Evolutionary conservation across 75 land plant species (phyloP), one percentile per base, ranked within the genome.

Genomic region (Isoetes taiwanensis): DNA sequence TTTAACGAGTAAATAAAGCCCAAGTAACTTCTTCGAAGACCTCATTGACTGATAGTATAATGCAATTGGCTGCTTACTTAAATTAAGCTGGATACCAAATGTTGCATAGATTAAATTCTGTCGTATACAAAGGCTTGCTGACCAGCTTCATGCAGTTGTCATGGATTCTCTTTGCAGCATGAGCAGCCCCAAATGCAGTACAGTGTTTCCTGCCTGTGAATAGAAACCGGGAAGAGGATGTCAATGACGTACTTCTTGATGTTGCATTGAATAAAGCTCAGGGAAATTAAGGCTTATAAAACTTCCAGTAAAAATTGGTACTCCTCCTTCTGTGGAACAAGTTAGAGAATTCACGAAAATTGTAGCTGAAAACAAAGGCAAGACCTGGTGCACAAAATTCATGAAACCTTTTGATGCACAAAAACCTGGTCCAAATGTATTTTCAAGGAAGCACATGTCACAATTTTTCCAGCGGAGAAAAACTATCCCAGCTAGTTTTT

Each of bases 71-170:
- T n/a, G n/a, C n/a, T n/a, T n/a, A n/a, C n/a, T n/a, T n/a, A n/a
- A n/a, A n/a, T n/a, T n/a, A n/a, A n/a, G n/a, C n/a, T n/a, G n/a
- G n/a, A n/a, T n/a, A n/a, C n/a, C n/a, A n/a, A n/a, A n/a, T n/a
- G n/a, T n/a, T n/a, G n/a, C n/a, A n/a, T n/a, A n/a, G n/a, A n/a
- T n/a, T n/a, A n/a, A n/a, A 12, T 94, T 81, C 65, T 94, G 99
- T 65, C 71, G 99, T 30, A 88, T 89, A 8, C 94, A 91, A 30
- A 64, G 99, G 41, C 70, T 82, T 23, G 86, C 99, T 4, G 96
- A 94, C 58, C 76, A 73, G 35, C 72, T 89, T 39, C 90, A 84
- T 43, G 52, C 32, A 58, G 71, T 75, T 4, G 70, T 94, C 60
- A 94, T 94, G 99, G 78, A 78, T 35, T 72, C 74, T 28, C 34